These are phyloP conservation scores for Austroboletus novae-zelandiae DNA, from an alignment of 1,284 basidiomycete species.

Conservation along the genomic window DNA sequence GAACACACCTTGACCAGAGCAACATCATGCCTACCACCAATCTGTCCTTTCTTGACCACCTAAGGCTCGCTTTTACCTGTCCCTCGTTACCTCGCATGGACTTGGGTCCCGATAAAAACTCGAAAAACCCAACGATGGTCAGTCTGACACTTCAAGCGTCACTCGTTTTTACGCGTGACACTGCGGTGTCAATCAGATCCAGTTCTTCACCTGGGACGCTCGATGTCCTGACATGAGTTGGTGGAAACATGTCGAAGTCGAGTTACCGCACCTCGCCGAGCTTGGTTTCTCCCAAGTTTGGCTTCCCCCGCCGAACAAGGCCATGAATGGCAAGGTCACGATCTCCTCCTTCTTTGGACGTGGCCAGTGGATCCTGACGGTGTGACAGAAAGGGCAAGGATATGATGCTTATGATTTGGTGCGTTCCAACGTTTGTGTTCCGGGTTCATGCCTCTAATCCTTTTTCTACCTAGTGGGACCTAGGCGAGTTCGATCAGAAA, in stretches of 20 bases:
- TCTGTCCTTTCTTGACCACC: constrained; percentile 25
- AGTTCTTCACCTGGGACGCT: constrained; percentile 83
- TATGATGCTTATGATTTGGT: constrained; percentile 84
- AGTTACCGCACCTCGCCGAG: constrained; percentile 66
- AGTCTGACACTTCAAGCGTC: constrained; percentile 11
- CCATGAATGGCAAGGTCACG: constrained; percentile 52
- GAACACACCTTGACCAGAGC: neutral
- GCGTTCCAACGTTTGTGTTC: constrained; percentile 16
- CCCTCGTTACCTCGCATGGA: constrained; percentile 57
- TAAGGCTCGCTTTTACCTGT: constrained; percentile 22
- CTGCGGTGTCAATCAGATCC: constrained; percentile 46
- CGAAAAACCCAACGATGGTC: constrained; percentile 67
- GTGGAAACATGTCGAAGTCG: constrained; percentile 81
- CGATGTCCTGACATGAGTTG: constrained; percentile 59
- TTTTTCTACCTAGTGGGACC: constrained; percentile 62
- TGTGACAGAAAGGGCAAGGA: constrained; percentile 58
- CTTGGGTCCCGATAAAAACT: constrained; percentile 45
- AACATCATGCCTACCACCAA: constrained; percentile 11
- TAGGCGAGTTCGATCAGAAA: constrained; percentile 92
- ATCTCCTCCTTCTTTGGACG: neutral
- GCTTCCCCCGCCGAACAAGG: constrained; percentile 79
- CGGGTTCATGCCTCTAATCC: neutral
- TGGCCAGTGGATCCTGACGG: constrained; percentile 4
- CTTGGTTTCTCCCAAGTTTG: constrained; percentile 85
- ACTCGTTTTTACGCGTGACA: constrained; percentile 2